These are phyloP conservation scores for Phialophora expanda DNA, from an alignment of 2,329 filamentous ascomycete genomes.

Conservation along the genomic window DNA sequence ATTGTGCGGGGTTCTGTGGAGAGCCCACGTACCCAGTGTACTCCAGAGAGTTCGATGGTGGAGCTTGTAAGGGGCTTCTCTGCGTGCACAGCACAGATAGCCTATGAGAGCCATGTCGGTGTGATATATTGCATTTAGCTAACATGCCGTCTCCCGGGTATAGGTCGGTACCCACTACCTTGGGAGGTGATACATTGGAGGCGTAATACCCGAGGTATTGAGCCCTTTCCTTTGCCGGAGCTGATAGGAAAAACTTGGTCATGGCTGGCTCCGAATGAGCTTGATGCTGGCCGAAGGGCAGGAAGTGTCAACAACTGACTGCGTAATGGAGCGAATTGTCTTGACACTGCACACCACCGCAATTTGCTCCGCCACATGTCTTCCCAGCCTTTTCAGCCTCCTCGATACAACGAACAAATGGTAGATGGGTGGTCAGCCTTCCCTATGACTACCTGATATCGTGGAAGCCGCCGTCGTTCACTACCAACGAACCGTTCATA, in stretches of 20 bases:
- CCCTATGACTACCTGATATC: conserved; percentile 26
- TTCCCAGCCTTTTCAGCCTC: not conserved
- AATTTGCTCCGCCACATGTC: not conserved
- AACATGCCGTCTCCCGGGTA: not conserved
- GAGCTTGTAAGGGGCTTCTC: not conserved
- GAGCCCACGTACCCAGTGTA: not conserved
- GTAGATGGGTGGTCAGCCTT: not conserved
- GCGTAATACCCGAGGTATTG: not conserved
- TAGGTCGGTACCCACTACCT: not conserved
- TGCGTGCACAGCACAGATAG: not conserved
- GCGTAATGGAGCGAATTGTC: not conserved
- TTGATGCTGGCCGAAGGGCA: not conserved
- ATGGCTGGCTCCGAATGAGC: not conserved
- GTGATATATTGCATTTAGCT: not conserved
- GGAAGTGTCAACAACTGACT: not conserved
- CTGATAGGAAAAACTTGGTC: not conserved
- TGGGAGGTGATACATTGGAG: not conserved
- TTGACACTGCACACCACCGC: not conserved
- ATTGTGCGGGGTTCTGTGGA: not conserved
- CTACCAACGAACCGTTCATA: conserved; percentile 28
- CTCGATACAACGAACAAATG: no score
- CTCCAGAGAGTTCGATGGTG: not conserved
- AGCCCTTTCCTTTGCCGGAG: not conserved
- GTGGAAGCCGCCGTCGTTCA: conserved; percentile 36
- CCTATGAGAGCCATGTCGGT: not conserved